A percentile compares a stretch with the other conserved stretches of the same genome.
Conservation (phyloP, 768 basidiomycete genomes). For the Neoboletus brunneissimus region DNA sequence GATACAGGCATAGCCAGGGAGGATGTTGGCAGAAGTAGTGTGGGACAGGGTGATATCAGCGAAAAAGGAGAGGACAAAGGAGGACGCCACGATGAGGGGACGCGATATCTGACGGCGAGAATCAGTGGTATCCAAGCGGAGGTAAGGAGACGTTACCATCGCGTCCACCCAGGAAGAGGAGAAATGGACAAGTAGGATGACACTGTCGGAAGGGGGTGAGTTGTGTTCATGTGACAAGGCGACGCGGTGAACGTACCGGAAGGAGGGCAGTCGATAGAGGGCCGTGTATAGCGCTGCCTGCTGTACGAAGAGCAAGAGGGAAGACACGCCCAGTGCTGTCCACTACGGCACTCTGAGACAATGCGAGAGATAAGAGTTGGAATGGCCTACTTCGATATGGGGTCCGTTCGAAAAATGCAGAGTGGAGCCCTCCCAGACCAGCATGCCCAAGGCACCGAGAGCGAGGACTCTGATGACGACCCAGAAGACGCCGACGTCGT, state of each 20-base stretch:
- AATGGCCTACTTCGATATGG: conserved; percentile 55
- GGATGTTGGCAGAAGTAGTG: conserved; percentile 35
- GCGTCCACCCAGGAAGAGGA: conserved; percentile 64
- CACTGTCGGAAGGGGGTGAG: conserved; percentile 40
- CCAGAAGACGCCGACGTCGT: conserved; percentile 74
- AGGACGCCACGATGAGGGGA: conserved; percentile 43
- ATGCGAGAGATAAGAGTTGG: conserved; percentile 2
- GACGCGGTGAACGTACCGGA: conserved; percentile 48
- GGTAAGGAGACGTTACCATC: conserved; percentile 47
- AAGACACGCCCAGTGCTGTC: conserved; percentile 66
- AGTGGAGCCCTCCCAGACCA: conserved; percentile 58
- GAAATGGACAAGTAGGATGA: conserved; percentile 67
- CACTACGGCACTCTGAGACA: conserved; percentile 44
- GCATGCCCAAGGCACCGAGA: conserved; percentile 62
- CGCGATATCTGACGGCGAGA: conserved; percentile 45
- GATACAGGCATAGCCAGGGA: conserved; percentile 69
- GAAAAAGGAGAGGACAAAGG: conserved; percentile 54
- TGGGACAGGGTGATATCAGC: conserved; percentile 50
- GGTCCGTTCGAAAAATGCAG: conserved; percentile 53
- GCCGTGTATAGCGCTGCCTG: conserved; percentile 66
- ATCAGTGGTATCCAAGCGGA: conserved; percentile 28
- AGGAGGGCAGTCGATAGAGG: conserved; percentile 62
- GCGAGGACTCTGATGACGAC: conserved; percentile 70
- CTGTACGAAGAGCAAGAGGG: conserved; percentile 65
- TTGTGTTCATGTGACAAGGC: not conserved